A percentile compares a stretch with the other conserved stretches of the same genome.
Conservation (phyloP, 352 stramenopile species). For the Lagenidium giganteum region DNA sequence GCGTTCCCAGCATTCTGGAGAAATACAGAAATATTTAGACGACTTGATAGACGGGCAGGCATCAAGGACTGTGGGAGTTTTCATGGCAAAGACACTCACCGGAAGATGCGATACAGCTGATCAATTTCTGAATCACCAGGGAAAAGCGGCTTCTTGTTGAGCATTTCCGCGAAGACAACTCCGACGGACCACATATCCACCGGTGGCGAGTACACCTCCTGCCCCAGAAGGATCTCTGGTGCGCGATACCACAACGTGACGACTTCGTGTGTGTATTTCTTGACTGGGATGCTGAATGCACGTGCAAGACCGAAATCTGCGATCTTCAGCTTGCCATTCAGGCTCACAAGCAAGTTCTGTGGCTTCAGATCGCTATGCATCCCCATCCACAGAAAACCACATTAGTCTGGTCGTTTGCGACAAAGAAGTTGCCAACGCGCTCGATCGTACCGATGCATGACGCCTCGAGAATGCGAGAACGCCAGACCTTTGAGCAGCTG, state of each 20-base stretch:
- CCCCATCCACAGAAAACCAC: background rate
- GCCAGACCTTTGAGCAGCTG: constrained; percentile 84
- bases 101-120: constrained; percentile 86
- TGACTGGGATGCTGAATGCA: constrained; percentile 96
- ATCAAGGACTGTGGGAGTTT: constrained; percentile 5
- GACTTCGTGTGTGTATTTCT: constrained; percentile 97
- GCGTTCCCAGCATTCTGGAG: constrained; percentile 90
- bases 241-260: constrained; percentile 99
- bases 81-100: constrained; percentile 22
- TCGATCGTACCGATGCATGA: constrained; percentile 87
- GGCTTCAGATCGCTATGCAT: constrained; percentile 94
- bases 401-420: constrained; percentile 1
- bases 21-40: too few species aligned
- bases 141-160: constrained; percentile 79
- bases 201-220: constrained; percentile 83
- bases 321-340: constrained; percentile 94
- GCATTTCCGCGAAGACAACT: constrained; percentile 84
- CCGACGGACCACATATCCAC: constrained; percentile 88
- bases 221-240: constrained; percentile 97
- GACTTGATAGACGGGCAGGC: constrained; percentile 13
- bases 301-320: constrained; percentile 98
- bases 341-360: constrained; percentile 96
- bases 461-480: constrained; percentile 82
- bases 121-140: constrained; percentile 84
- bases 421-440: too few species aligned